Conservation (phyloP, 2,329 filamentous ascomycete genomes). For the Botryotinia calthae region DNA sequence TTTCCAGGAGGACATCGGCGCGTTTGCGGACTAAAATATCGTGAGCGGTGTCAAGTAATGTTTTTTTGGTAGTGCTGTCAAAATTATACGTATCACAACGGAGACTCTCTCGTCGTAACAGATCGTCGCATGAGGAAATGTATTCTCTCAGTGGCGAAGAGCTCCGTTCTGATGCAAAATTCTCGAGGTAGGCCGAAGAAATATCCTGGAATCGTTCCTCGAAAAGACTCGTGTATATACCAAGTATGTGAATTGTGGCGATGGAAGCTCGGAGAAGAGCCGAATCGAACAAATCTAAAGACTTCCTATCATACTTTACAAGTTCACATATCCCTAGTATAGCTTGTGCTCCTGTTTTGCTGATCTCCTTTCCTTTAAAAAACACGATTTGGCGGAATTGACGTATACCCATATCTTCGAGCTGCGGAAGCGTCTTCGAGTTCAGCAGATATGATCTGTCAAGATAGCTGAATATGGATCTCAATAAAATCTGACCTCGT, state of each 20-base stretch:
- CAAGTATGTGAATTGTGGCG: conserved; percentile 80
- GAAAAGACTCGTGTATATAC: conserved; percentile 75
- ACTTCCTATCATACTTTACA: conserved; percentile 67
- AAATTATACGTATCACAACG: conserved; percentile 80
- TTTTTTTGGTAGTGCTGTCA: conserved; percentile 76
- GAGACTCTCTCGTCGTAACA: conserved; percentile 70
- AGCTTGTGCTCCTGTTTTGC: conserved; percentile 42
- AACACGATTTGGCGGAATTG: conserved; percentile 67
- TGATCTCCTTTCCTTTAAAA: conserved; percentile 35
- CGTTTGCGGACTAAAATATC: conserved; percentile 67
- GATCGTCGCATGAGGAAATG: conserved; percentile 63
- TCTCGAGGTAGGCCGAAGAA: conserved; percentile 65
- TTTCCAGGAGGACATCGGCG: conserved; percentile 62
- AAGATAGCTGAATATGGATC: conserved; percentile 90
- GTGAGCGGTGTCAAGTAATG: conserved; percentile 72
- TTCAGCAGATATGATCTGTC: conserved; percentile 85
- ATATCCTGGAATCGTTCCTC: conserved; percentile 70
- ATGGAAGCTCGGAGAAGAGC: conserved; percentile 71
- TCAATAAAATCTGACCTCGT: conserved; percentile 61
- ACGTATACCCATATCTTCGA: conserved; percentile 77
- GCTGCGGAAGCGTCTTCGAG: conserved; percentile 63
- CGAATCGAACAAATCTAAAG: conserved; percentile 56
- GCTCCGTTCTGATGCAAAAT: conserved; percentile 68
- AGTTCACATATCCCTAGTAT: conserved; percentile 69
- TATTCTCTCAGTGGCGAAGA: conserved; percentile 68